Evolutionary conservation across 1,284 basidiomycete species (phyloP), one percentile per base, ranked within the genome.

Genomic region (Cryptococcus sp.): DNA sequence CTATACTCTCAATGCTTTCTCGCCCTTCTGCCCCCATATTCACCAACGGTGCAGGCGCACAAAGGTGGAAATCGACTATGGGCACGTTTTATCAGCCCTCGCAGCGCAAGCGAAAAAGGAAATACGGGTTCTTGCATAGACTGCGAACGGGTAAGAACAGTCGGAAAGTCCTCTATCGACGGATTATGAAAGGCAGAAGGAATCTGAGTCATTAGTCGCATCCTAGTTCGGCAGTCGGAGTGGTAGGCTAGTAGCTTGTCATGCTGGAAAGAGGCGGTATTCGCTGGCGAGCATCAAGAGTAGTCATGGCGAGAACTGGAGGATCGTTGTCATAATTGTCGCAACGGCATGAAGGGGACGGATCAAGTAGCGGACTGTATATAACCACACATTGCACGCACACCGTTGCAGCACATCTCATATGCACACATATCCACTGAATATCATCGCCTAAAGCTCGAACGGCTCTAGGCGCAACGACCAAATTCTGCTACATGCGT

Each of bases 41-140:
- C 46, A 29, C 10, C 13, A 17, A 19, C 29, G 20, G 37, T 29
- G 10, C 34, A 52, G 60, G 60, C 4, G 53, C 49, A n/a, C 25
- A 55, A 25, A 48, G 60, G 38, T 47, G 47, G 38, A 38, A 52
- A 3, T 50, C 56, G 22, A 80, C n/a, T n/a, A n/a, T 79, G 61
- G 91, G 91, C 37, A 82, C 84, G 37, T 89, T 91, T 75, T 95
- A 93, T 73, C 91, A 93, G 73, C 91, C 91, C 3, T 90, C 88
- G 0, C 91, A 93, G 79, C 82, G 91, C 50, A 89, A 89, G 73
- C 81, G 92, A 50, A 95, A 95, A 81, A 83, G 89, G 61, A 89
- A 88, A 76, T 90, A 93, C 72, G 92, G 92, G 10, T 95, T 93
- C 75, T 81, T 95, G 40, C 82, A 86, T 0, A 84, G 87, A 72